Evolutionary conservation across 169 alveolate genomes (phyloP), one percentile per base, ranked within the genome.

Genomic region (Cryptosporidium ryanae): DNA sequence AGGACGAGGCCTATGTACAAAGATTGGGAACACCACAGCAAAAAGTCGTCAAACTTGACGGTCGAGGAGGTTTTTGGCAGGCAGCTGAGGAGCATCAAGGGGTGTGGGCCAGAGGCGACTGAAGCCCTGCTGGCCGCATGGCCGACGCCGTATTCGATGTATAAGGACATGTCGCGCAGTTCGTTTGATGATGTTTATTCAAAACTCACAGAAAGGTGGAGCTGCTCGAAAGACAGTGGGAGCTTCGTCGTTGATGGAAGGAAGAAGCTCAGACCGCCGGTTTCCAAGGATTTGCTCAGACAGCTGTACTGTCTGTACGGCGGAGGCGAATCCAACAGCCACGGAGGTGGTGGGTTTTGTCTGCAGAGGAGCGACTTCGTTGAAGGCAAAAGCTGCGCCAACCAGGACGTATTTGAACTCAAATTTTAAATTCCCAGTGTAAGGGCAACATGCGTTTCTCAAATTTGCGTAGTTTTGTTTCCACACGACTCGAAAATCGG

Each of bases 91-190:
- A 68, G 90, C 43, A 89, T 91, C n/a, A 87, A 91, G 38, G 82
- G 90, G 70, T 90, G 96, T 50, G 94, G 96, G 18, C 91, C 95
- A 17, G 93, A 82, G 66, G 91, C 95, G 12, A 94, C 96, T 5
- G 93, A 82, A 61, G 89, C 94, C 6, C 90, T 94, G 21, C 84
- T 94, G 25, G 76, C 84, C 4, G 57, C 90, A 23, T 94, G 96
- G 96, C 95, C 96, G 29, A 93, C 96, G 8, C 96, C 96, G 7
- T 64, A 82, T 68, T 65, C 66, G 27, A 81, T 94, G 82, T 76
- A 59, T 49, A 65, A 76, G 38, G 87, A 54, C 21, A 76, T 76
- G 64, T 76, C 87, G 5, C 17, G 64, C 3, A 52, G 17, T 15
- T 23, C 23, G 6, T 23, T 63, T n/a, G 43, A 57, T 18, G 87